Evolutionary conservation across 257 asterid species (phyloP).

Genomic region (Nicotiana paniculata): DNA sequence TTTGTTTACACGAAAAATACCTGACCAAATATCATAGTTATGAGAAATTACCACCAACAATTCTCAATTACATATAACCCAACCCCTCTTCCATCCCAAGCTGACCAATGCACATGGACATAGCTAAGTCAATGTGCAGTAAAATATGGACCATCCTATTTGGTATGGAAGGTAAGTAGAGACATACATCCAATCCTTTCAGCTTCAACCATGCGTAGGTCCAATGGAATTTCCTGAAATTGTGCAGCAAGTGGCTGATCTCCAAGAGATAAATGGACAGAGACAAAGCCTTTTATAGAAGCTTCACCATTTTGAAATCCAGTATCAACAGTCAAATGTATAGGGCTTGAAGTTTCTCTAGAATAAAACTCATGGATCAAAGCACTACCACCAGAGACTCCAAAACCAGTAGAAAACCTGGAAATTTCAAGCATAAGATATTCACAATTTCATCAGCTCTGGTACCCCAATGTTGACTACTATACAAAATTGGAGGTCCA

Average conservation of each 20-base stretch:
- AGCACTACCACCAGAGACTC: constrained; percentile 73
- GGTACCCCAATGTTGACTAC: not conserved
- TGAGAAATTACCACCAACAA: not conserved
- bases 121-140: constrained; percentile 62
- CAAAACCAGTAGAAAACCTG: constrained; percentile 88
- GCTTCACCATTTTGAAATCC: constrained; percentile 51
- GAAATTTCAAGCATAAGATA: not conserved
- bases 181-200: constrained; percentile 82
- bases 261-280: constrained; percentile 63
- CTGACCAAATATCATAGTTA: not conserved
- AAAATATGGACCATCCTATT: constrained; percentile 28
- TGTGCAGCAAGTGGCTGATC: constrained; percentile 90
- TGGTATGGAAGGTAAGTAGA: constrained; percentile 26
- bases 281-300: constrained; percentile 50
- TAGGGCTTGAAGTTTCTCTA: constrained; percentile 59
- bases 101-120: constrained; percentile 19
- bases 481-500: not conserved
- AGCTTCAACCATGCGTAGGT: constrained; percentile 84
- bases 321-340: constrained; percentile 84
- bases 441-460: not conserved
- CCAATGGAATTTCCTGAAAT: constrained; percentile 88
- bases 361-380: constrained; percentile 76
- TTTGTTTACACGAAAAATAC: not conserved
- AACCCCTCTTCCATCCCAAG: not conserved
- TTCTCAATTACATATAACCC: not conserved